Conservation (phyloP, 345 rosid genomes). For the Erysimum cheiranthoides region DNA sequence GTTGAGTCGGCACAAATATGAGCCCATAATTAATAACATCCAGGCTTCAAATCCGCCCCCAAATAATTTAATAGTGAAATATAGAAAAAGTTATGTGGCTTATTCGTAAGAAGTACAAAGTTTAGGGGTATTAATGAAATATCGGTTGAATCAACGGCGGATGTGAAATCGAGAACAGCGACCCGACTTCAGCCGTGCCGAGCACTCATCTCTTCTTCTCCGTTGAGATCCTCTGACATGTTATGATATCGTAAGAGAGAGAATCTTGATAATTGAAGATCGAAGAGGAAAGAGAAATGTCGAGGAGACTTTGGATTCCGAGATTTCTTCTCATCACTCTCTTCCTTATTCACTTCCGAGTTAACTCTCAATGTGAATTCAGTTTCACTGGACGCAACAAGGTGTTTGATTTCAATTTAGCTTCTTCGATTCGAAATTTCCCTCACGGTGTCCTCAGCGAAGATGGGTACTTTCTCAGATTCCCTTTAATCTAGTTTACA, state of each 20-base stretch:
- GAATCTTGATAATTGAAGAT: not conserved
- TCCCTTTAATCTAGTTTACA: not conserved
- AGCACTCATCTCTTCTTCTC: constrained; percentile 36
- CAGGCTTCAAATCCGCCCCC: not conserved
- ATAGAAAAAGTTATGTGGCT: not conserved
- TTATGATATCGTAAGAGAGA: constrained; percentile 15
- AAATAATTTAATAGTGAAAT: not conserved
- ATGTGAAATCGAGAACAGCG: constrained; percentile 12
- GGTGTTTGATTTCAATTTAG: constrained; percentile 72
- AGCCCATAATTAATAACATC: not conserved
- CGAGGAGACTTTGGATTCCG: constrained; percentile 29
- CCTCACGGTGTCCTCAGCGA: constrained; percentile 97
- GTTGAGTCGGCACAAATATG: not conserved
- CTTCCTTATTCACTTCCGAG: constrained; percentile 43
- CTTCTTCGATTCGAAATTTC: constrained; percentile 61
- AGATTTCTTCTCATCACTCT: constrained; percentile 46
- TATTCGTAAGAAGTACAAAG: constrained; percentile 22
- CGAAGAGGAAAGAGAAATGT: constrained; percentile 14
- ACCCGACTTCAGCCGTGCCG: constrained; percentile 26
- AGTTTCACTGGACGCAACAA: constrained; percentile 59
- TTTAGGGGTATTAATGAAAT: constrained; percentile 11
- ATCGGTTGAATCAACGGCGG: constrained; percentile 18
- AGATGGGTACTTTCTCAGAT: constrained; percentile 73
- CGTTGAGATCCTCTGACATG: constrained; percentile 30
- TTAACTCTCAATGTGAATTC: constrained; percentile 63